A percentile compares a stretch with the other conserved stretches of the same genome.
These are phyloP conservation scores for Asterella californica DNA, from an alignment of 225 moss, liverwort and hornwort species.

Conservation along the genomic window DNA sequence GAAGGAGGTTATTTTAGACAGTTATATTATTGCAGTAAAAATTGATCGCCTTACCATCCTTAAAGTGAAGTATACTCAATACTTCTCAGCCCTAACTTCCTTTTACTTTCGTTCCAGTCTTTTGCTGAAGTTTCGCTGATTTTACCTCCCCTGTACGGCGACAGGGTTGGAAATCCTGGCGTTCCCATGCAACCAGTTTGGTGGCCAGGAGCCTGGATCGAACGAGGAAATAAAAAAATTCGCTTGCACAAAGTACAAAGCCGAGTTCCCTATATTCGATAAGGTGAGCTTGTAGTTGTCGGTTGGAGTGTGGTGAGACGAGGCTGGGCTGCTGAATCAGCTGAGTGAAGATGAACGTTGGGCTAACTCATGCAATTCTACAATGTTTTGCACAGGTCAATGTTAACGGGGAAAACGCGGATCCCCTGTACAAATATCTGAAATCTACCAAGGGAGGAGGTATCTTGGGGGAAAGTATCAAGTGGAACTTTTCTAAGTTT, in stretches of 20 bases:
- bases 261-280: slow-evolving; percentile 86
- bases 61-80: not conserved
- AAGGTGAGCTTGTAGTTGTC: slow-evolving; percentile 44
- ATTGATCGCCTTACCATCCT: not conserved
- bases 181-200: slow-evolving; percentile 94
- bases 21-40: too few species aligned
- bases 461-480: slow-evolving; percentile 69
- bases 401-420: slow-evolving; percentile 72
- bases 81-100: not conserved
- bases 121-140: not conserved
- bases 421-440: slow-evolving; percentile 74
- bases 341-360: not conserved
- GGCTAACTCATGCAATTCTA: not conserved
- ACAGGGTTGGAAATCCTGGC: slow-evolving; percentile 78
- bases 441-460: slow-evolving; percentile 76
- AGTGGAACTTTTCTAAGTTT: slow-evolving; percentile 97
- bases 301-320: not conserved
- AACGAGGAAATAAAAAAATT: slow-evolving; percentile 87
- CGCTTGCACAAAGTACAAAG: slow-evolving; percentile 81
- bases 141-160: too few species aligned
- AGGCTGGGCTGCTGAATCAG: not conserved
- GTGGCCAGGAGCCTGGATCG: slow-evolving; percentile 76
- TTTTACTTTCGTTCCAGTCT: not conserved
- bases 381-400: slow-evolving; percentile 43
- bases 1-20: too few species aligned